Base-by-base conservation (phyloP, 2,329 filamentous ascomycete species). In the Aspergillus aculeatinus region DNA sequence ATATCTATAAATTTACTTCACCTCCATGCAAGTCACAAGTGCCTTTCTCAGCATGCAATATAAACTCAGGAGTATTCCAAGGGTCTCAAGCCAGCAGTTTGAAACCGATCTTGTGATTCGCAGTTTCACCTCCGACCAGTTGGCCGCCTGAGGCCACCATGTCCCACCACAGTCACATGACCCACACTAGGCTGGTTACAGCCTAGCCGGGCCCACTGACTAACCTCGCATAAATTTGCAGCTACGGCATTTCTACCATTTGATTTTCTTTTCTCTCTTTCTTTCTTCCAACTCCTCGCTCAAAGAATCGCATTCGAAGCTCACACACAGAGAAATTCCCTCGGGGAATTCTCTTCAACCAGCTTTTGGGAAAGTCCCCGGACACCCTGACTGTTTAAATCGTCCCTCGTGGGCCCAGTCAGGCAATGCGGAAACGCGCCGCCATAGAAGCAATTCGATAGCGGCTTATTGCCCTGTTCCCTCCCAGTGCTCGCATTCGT, bases 311-410 rank as follows among this genome's bases (percentile, higher is more conserved):
- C 93, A 89, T 88, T 96, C 92, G 89, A 96, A 97, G 94, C 93
- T 92, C 81, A 92, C 91, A 89, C 82, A 96, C 91, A 89, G 91
- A 90, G 91, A 90, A 67, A 62, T 51, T 63, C 56, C 54, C 42
- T 48, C 49, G 10, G 44, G 33, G 85, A 73, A 74, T 71, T 70
- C 77, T 60, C 71, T 71, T 70, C 72, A 75, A 67, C 64, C 70
- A 70, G 93, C 93, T 97, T 97, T 95, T 92, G 94, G 94, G 94
- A 98, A 98, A 98, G 94, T 98, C 94, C 94, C 94, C 94, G 94
- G 94, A 97, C 93, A 88, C 65, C 81, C 85, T 84, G 83, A 81
- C 77, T 55, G 53, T 55, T 4, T 55, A 48, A 55, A 55, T 44
- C 27, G 53, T 55, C 74, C 63, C 65, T 68, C 72, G 61, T 64